Conservation (phyloP, 208 protist genomes). For the Leishmania major region DNA sequence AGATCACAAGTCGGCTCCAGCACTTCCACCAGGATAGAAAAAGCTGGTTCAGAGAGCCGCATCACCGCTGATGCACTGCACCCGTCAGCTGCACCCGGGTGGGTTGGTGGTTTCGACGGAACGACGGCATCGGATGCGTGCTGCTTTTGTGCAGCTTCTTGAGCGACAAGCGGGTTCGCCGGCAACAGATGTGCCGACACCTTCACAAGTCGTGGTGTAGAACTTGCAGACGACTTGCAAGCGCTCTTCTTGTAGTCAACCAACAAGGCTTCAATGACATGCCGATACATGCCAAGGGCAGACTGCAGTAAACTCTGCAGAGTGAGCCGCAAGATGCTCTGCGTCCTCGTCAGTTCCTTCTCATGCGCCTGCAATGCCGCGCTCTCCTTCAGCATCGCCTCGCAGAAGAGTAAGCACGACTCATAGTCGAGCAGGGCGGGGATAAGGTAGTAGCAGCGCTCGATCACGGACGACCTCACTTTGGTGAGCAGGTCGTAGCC, state of each 20-base stretch:
- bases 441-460: constrained; percentile 31
- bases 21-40: constrained; percentile 26
- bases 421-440: constrained; percentile 28
- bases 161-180: not conserved
- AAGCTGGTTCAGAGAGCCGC: constrained; percentile 26
- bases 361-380: not conserved
- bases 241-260: constrained; percentile 4
- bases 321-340: not conserved
- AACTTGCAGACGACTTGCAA: not conserved
- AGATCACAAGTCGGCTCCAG: constrained; percentile 52
- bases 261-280: not conserved
- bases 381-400: constrained; percentile 3
- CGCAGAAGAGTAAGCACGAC: constrained; percentile 18
- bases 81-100: not conserved
- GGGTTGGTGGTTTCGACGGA: not conserved
- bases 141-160: not conserved
- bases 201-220: constrained; percentile 3
- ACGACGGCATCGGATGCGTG: not conserved
- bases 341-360: not conserved
- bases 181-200: not conserved
- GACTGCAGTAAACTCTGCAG: constrained; percentile 3
- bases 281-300: not conserved
- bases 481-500: constrained; percentile 36
- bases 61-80: not conserved
- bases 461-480: constrained; percentile 17